Conservation (phyloP, 2,329 filamentous ascomycete genomes). For the Clarireedia homoeocarpa region DNA sequence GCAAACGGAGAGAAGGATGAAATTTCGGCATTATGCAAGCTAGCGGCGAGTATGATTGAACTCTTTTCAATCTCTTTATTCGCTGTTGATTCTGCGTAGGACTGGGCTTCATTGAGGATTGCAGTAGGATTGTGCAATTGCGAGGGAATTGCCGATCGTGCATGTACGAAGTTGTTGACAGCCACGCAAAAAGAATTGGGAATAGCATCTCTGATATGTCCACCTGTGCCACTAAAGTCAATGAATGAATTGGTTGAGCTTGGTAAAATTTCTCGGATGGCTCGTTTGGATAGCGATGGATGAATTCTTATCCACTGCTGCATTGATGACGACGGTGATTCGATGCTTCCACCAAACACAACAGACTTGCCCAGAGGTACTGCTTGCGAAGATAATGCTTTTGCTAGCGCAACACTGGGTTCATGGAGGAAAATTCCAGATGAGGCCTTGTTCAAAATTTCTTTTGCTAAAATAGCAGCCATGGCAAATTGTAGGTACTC, state of each 20-base stretch:
- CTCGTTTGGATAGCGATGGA: constrained; percentile 6
- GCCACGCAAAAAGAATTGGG: neutral
- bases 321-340: neutral
- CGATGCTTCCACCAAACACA: neutral
- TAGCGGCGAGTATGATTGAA: neutral
- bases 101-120: neutral
- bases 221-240: neutral
- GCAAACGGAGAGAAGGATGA: neutral
- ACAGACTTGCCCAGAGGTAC: neutral
- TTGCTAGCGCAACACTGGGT: neutral
- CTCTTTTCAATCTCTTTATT: neutral
- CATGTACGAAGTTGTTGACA: neutral
- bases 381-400: neutral
- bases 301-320: neutral
- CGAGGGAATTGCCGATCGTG: neutral
- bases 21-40: neutral
- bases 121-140: neutral
- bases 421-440: neutral
- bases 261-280: neutral
- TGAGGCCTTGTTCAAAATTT: neutral
- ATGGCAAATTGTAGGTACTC: neutral
- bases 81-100: neutral
- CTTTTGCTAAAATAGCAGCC: neutral
- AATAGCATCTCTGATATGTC: neutral
- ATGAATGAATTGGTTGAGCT: neutral